These are phyloP conservation scores for Yueomyces sinensis DNA, from an alignment of 805 yeast species.

Conservation along the genomic window DNA sequence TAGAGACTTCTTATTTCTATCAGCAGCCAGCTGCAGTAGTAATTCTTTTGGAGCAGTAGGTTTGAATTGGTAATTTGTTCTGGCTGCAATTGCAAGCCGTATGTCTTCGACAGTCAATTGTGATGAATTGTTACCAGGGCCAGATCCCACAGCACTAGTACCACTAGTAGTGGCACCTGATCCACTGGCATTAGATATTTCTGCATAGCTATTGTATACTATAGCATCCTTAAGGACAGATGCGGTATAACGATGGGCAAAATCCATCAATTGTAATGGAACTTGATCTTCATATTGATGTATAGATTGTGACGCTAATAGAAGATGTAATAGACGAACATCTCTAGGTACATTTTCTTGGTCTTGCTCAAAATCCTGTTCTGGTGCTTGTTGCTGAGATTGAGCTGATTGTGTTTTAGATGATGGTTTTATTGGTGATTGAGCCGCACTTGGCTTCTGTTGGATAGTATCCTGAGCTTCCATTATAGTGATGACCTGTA, in stretches of 20 bases:
- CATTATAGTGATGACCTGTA: too few species aligned
- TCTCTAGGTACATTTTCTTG: slow-evolving; percentile 57
- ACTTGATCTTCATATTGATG: slow-evolving; percentile 91
- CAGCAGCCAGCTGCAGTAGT: slow-evolving; percentile 80
- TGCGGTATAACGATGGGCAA: slow-evolving; percentile 81
- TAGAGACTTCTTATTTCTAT: slow-evolving; percentile 74
- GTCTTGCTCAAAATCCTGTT: neutral
- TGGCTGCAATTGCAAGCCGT: slow-evolving; percentile 81
- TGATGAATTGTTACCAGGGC: slow-evolving; percentile 12
- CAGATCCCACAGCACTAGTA: neutral
- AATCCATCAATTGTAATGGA: slow-evolving; percentile 91
- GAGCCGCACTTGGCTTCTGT: neutral
- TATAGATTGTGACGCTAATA: slow-evolving; percentile 87
- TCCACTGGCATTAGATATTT: slow-evolving; percentile 1
- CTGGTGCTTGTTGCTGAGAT: neutral
- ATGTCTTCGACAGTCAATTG: slow-evolving; percentile 78
- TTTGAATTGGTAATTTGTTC: slow-evolving; percentile 92
- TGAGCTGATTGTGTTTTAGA: neutral
- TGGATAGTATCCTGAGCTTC: too few species aligned
- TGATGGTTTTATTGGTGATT: neutral
- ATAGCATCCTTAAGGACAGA: slow-evolving; percentile 83
- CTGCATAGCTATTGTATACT: slow-evolving; percentile 75
- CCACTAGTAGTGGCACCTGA: neutral
- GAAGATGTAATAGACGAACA: slow-evolving; percentile 77
- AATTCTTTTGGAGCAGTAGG: slow-evolving; percentile 87